phyloP scores from a whole-genome alignment of 2,329 filamentous ascomycete species.

The Zarea fungicola region DNA sequence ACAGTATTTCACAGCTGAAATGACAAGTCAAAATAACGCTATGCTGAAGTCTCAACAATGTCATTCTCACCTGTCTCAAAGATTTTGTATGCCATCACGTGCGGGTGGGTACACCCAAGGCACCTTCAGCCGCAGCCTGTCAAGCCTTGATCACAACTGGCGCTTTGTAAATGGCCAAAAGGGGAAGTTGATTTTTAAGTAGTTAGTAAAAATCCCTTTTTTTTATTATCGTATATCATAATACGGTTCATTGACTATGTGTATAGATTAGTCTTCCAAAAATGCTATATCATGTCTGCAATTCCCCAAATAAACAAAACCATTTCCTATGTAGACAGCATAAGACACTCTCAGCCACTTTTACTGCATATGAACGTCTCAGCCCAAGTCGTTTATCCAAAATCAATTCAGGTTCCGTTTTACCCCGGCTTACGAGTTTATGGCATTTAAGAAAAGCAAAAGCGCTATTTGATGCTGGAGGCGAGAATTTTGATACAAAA shows the following conservation, averaged over 20 bases:
- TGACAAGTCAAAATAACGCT: background rate
- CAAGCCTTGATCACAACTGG: background rate
- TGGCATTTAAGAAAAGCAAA: background rate
- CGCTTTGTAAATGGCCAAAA: too few relatives aligned
- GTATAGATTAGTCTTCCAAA: background rate
- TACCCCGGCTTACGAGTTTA: background rate
- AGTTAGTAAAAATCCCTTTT: too few relatives aligned
- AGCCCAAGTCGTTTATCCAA: background rate
- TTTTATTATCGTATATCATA: background rate
- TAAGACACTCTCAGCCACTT: background rate
- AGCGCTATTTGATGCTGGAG: background rate
- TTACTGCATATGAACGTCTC: background rate
- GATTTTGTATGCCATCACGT: constrained; percentile 7
- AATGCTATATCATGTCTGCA: background rate
- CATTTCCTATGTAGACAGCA: background rate
- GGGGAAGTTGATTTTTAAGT: too few relatives aligned
- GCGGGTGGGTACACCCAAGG: constrained; percentile 8
- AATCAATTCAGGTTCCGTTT: background rate
- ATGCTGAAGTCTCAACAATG: background rate
- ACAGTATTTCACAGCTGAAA: too few relatives aligned
- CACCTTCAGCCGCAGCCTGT: too few relatives aligned
- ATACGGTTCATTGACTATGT: background rate
- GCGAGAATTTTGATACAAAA: background rate
- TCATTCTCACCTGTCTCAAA: background rate
- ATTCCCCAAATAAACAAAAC: too few relatives aligned